Conservation (phyloP, 768 basidiomycete genomes). For the Suillus sp. region DNA sequence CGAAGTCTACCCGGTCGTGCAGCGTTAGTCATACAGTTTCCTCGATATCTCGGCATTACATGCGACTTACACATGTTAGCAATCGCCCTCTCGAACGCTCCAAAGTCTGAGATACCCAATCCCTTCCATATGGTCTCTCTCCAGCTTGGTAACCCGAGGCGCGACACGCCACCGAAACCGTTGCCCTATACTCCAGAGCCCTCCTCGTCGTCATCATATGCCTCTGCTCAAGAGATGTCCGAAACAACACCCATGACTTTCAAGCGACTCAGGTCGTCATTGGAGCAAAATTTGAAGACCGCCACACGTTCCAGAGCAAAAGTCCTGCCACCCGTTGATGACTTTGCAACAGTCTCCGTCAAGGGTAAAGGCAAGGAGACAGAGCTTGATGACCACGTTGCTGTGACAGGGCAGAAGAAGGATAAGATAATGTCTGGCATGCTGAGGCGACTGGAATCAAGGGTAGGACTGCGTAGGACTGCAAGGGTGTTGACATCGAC, state of each 20-base stretch:
- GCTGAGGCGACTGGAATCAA: conserved; percentile 51
- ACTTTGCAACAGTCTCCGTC: conserved; percentile 46
- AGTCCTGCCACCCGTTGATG: conserved; percentile 37
- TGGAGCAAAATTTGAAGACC: conserved; percentile 67
- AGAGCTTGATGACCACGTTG: conserved; percentile 31
- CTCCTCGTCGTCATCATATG: conserved; percentile 35
- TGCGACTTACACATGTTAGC: conserved; percentile 47
- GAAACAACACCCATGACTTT: conserved; percentile 55
- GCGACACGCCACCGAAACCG: conserved; percentile 36
- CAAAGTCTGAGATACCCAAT: conserved; percentile 41
- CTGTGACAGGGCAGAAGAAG: conserved; percentile 33
- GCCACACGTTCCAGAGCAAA: conserved; percentile 61
- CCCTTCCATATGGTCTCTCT: conserved; percentile 51
- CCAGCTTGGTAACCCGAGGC: conserved; percentile 38
- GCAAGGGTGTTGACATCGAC: conserved; percentile 43
- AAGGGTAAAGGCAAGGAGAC: conserved; percentile 48
- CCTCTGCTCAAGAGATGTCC: conserved; percentile 33
- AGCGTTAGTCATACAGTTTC: conserved; percentile 18
- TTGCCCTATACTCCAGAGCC: conserved; percentile 45
- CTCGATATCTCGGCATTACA: conserved; percentile 29
- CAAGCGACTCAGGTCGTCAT: conserved; percentile 62
- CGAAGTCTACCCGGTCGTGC: conserved; percentile 19
- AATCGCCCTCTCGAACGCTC: conserved; percentile 41
- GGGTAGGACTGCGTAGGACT: conserved; percentile 50
- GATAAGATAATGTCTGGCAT: conserved; percentile 48